Evolutionary conservation across 1,284 basidiomycete genomes (phyloP), one percentile per base, ranked within the genome.

Genomic region (Papiliotrema fonsecae): DNA sequence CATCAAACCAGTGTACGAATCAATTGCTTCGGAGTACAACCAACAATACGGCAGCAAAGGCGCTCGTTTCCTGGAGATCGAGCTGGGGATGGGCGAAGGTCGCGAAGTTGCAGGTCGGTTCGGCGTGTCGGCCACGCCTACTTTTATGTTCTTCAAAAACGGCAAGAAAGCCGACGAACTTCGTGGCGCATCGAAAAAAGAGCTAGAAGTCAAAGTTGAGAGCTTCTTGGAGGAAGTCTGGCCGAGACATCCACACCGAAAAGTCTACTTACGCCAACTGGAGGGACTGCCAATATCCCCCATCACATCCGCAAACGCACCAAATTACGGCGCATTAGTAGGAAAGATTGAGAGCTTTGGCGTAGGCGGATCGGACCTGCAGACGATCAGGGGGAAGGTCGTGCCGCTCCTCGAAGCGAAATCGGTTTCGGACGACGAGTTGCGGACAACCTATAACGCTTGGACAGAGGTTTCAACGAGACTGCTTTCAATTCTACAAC

Each of bases 141-240:
- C 88, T 4, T 92, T 91, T 67, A 76, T 86, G 45, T 89, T 88
- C 74, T 92, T 89, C 75, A 67, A 84, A 56, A 78, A 87, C 52
- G 86, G 85, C 1, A 78, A 81, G 55, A 87, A 88, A 80, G 85
- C 85, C 9, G 76, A 83, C 42, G 87, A 90, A 65, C 55, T 93
- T 56, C 84, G 82, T 60, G 89, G 89, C 0, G 85, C 82, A 1
- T 57, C 54, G 44, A 71, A 71, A 51, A 52, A 57, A 24, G 64
- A 60, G 11, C 56, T 71, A 26, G 69, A 71, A 44, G 32, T 16
- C 24, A 57, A 52, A 24, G 62, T 69, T n/a, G 67, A 68, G 41
- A 18, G 38, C 6, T 65, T 62, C 57, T 56, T 62, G 46, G 66
- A 88, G 83, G 86, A 66, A 13, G 57, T 54, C 30, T 71, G 62